Conservation (phyloP, 495 filamentous ascomycete genomes). For the Recurvomyces mirabilis region DNA sequence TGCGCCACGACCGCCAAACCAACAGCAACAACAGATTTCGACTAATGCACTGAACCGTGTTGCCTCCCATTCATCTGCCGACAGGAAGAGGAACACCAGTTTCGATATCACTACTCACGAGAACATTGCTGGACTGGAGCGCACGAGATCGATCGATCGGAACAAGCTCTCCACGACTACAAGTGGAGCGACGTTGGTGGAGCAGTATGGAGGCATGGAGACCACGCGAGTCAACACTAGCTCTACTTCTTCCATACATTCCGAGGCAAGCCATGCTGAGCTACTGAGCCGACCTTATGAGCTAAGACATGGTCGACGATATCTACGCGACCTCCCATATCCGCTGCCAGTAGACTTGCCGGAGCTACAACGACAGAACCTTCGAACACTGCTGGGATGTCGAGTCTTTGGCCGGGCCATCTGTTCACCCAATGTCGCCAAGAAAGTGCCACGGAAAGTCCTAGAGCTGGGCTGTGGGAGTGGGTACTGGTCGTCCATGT, state of each 20-base stretch:
- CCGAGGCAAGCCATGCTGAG: conserved; percentile 2
- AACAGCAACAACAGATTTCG: no score
- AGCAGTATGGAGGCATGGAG: conserved; percentile 16
- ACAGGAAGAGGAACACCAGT: no score
- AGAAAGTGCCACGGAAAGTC: conserved; percentile 61
- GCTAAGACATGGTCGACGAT: conserved; percentile 64
- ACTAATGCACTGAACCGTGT: no score
- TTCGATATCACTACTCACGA: no score
- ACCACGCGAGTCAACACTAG: neutral
- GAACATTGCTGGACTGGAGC: no score
- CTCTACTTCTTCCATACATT: conserved; percentile 14
- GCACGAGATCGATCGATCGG: neutral
- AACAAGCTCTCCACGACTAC: no score
- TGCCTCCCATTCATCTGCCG: no score
- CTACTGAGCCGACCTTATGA: conserved; percentile 41
- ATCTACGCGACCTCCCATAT: conserved; percentile 70
- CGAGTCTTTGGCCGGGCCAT: conserved; percentile 71
- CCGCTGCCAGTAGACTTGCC: conserved; percentile 79
- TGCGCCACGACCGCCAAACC: no score
- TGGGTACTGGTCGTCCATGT: conserved; percentile 79
- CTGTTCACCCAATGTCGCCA: conserved; percentile 54
- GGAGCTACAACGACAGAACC: conserved; percentile 77
- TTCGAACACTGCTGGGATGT: conserved; percentile 70
- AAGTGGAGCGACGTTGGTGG: no score
- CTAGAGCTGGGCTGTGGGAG: conserved; percentile 84